Conservation (phyloP, 208 protist species). For the Acanthamoeba polyphaga region DNA sequence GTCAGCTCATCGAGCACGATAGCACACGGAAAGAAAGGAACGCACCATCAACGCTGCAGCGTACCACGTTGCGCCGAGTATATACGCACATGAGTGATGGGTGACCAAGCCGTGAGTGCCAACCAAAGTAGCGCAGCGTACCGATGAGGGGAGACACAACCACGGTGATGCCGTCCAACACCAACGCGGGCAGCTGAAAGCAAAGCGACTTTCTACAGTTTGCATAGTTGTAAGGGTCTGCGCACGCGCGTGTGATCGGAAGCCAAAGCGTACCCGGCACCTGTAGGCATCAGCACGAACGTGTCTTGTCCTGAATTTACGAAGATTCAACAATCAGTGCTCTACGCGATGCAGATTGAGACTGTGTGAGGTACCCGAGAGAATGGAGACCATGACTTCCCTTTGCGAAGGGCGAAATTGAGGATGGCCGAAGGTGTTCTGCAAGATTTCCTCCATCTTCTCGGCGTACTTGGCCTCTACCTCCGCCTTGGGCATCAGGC, state of each 20-base stretch:
- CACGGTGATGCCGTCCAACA: slow-evolving; percentile 77
- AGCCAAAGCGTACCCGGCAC: slow-evolving; percentile 68
- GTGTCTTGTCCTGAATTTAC: slow-evolving; percentile 71
- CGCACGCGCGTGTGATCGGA: neutral
- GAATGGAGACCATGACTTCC: slow-evolving; percentile 49
- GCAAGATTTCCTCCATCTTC: slow-evolving; percentile 22
- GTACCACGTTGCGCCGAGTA: neutral
- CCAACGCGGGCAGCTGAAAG: slow-evolving; percentile 86
- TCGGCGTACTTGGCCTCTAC: slow-evolving; percentile 63
- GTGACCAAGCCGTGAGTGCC: neutral
- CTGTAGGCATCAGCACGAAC: slow-evolving; percentile 85
- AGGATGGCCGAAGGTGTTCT: slow-evolving; percentile 52
- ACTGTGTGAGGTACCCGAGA: neutral
- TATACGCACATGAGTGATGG: too few species aligned
- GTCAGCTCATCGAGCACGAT: neutral
- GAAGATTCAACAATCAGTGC: too few species aligned
- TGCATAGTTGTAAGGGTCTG: too few species aligned
- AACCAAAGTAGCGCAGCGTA: neutral
- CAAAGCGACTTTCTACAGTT: slow-evolving; percentile 83
- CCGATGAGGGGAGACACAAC: slow-evolving; percentile 85
- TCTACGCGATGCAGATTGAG: neutral
- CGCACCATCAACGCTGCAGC: slow-evolving; percentile 19
- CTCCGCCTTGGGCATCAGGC: neutral
- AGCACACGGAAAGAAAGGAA: neutral
- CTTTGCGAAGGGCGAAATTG: slow-evolving; percentile 55